These are phyloP conservation scores for Citrus maxima DNA, from an alignment of 345 rosid genomes.

Conservation along the genomic window DNA sequence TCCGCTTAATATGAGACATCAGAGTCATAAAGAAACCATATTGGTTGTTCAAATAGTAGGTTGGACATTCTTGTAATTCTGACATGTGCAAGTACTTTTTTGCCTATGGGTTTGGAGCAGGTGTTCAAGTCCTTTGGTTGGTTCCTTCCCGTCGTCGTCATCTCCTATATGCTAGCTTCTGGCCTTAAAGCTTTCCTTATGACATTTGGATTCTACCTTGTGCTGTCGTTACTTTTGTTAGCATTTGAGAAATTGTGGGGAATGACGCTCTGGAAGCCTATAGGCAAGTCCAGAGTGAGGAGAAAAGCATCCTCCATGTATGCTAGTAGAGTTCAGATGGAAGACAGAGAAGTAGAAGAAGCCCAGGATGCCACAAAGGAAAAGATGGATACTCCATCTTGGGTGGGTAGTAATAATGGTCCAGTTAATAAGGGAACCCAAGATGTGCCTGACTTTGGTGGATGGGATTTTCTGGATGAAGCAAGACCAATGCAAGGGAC, in stretches of 20 bases:
- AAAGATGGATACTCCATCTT: slow-evolving; percentile 18
- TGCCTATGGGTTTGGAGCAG: slow-evolving; percentile 35
- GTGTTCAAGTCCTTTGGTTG: slow-evolving; percentile 58
- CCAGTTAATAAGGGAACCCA: slow-evolving; percentile 16
- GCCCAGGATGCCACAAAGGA: slow-evolving; percentile 18
- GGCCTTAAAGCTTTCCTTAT: slow-evolving; percentile 61
- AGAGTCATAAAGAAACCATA: neutral
- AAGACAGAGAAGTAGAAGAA: slow-evolving; percentile 20
- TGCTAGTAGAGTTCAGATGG: slow-evolving; percentile 14
- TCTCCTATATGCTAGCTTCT: slow-evolving; percentile 38
- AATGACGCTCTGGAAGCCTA: slow-evolving; percentile 16
- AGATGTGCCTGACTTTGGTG: slow-evolving; percentile 36
- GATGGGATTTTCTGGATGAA: slow-evolving; percentile 58
- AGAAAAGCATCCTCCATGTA: slow-evolving; percentile 20
- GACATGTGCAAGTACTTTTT: slow-evolving; percentile 1
- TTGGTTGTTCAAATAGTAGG: neutral
- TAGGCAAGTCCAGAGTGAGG: slow-evolving; percentile 24
- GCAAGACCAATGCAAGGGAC: slow-evolving; percentile 11
- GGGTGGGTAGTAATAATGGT: slow-evolving; percentile 27
- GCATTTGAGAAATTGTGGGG: slow-evolving; percentile 32
- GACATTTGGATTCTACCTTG: slow-evolving; percentile 38
- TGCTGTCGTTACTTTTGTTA: slow-evolving; percentile 30
- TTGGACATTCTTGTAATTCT: neutral
- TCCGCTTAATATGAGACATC: neutral
- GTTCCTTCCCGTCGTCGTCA: slow-evolving; percentile 41